These are phyloP conservation scores for Cicer yamashitae DNA, from an alignment of 306 rosid genomes.

Conservation along the genomic window DNA sequence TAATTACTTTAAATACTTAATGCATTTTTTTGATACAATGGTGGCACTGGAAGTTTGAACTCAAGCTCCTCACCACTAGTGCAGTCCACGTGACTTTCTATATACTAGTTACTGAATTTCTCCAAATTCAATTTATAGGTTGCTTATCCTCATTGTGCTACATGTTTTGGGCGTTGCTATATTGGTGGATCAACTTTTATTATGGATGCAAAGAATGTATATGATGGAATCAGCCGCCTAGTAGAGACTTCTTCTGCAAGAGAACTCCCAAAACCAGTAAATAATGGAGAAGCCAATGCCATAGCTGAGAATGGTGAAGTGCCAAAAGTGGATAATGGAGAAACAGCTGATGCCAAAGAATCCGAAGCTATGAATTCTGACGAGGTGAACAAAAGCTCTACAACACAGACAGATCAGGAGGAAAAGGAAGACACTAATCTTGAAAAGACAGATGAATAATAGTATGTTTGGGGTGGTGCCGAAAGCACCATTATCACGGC, in stretches of 20 bases:
- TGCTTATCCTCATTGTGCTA: conserved; percentile 86
- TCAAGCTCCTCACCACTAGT: conserved; percentile 13
- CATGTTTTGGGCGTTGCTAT: conserved; percentile 96
- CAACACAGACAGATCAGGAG: conserved; percentile 48
- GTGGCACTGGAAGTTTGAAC: neutral
- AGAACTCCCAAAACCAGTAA: conserved; percentile 68
- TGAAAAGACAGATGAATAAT: conserved; percentile 47
- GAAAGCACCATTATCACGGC: no score
- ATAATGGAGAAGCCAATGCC: conserved; percentile 54
- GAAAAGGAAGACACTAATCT: conserved; percentile 44
- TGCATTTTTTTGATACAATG: neutral
- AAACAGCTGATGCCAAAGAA: conserved; percentile 51
- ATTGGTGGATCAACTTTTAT: conserved; percentile 74
- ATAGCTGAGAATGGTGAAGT: conserved; percentile 64
- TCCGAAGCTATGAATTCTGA: conserved; percentile 46
- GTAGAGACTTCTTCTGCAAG: conserved; percentile 72
- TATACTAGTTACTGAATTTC: conserved; percentile 30
- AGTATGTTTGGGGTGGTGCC: no score
- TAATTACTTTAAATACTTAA: conserved; percentile 3
- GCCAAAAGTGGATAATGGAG: conserved; percentile 69
- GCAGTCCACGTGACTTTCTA: conserved; percentile 20
- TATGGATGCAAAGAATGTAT: conserved; percentile 75
- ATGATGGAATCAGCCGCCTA: conserved; percentile 74
- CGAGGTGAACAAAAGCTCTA: conserved; percentile 50
- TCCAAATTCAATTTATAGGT: conserved; percentile 56